Evolutionary conservation across 1,284 basidiomycete species (phyloP).

Genomic region (Irpex sp.): DNA sequence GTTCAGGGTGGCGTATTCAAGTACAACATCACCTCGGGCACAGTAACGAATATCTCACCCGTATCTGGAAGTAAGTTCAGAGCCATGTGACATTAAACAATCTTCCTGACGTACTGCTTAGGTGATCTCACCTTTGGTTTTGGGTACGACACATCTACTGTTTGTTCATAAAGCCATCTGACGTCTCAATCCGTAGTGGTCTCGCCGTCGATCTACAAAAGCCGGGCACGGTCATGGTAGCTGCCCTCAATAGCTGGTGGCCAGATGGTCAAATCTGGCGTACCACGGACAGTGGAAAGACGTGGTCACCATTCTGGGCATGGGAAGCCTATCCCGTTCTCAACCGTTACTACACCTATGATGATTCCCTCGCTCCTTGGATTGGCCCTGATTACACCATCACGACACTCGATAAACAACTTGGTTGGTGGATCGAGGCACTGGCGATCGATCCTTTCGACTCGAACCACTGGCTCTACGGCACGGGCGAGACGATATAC

Average conservation of each 20-base stretch:
- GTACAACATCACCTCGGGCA: slow-evolving; percentile 47
- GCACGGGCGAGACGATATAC: slow-evolving; percentile 57
- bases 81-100: background rate
- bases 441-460: slow-evolving; percentile 60
- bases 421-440: slow-evolving; percentile 42
- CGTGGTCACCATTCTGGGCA: slow-evolving; percentile 56
- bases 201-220: slow-evolving; percentile 55
- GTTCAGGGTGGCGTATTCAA: slow-evolving; percentile 24
- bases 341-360: slow-evolving; percentile 52
- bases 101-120: background rate
- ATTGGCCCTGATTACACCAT: slow-evolving; percentile 45
- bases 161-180: slow-evolving; percentile 46
- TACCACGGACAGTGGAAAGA: slow-evolving; percentile 49
- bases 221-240: slow-evolving; percentile 65
- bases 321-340: slow-evolving; percentile 47
- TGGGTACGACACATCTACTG: slow-evolving; percentile 14
- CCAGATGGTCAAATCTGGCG: slow-evolving; percentile 69
- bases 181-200: slow-evolving; percentile 35
- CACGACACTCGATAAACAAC: slow-evolving; percentile 35
- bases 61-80: slow-evolving; percentile 25
- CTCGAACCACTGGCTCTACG: slow-evolving; percentile 65
- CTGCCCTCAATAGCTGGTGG: slow-evolving; percentile 54
- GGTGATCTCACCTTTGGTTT: slow-evolving; percentile 28
- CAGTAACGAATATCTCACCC: slow-evolving; percentile 41
- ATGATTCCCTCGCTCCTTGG: slow-evolving; percentile 54